Evolutionary conservation across 1,284 basidiomycete genomes (phyloP).

Genomic region (Cutaneotrichosporon sp.): DNA sequence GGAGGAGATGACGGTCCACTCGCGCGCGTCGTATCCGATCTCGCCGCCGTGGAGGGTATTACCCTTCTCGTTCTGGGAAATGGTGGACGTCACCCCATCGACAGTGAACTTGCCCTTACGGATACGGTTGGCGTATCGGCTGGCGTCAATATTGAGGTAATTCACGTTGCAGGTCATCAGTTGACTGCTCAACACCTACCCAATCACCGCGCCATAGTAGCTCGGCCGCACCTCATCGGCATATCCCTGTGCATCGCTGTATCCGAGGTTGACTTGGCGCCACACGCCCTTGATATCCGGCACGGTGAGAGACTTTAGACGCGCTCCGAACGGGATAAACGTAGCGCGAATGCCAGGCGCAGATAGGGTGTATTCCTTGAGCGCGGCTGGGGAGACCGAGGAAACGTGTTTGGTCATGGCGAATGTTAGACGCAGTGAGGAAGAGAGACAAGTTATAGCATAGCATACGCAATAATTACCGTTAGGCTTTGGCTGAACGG

Average conservation of each 20-base stretch:
- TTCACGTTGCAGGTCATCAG: not conserved
- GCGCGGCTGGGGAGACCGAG: slow-evolving; percentile 6
- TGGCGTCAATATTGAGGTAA: slow-evolving; percentile 7
- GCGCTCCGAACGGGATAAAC: slow-evolving; percentile 39
- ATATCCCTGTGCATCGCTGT: slow-evolving; percentile 28
- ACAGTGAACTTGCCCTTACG: slow-evolving; percentile 35
- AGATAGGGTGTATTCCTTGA: slow-evolving; percentile 31
- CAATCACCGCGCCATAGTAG: slow-evolving; percentile 40
- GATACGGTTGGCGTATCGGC: slow-evolving; percentile 44
- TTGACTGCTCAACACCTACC: slow-evolving; percentile 28
- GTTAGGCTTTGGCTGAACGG: no score
- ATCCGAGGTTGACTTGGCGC: slow-evolving; percentile 39
- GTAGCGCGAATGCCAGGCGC: slow-evolving; percentile 40
- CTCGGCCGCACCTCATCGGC: slow-evolving; percentile 26
- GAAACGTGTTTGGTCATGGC: not conserved
- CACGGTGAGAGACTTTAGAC: slow-evolving; percentile 36
- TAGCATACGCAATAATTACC: no score
- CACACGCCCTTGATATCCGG: slow-evolving; percentile 29
- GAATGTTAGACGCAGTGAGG: not conserved
- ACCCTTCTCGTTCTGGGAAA: slow-evolving; percentile 37
- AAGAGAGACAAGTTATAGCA: not conserved
- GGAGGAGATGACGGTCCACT: slow-evolving; percentile 24
- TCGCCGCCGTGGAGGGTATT: slow-evolving; percentile 35
- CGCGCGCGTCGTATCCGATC: slow-evolving; percentile 29
- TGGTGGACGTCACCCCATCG: slow-evolving; percentile 26